These are phyloP conservation scores for Xenosphaeropsis pyriputrescens DNA, from an alignment of 2,329 filamentous ascomycete genomes.

Conservation along the genomic window DNA sequence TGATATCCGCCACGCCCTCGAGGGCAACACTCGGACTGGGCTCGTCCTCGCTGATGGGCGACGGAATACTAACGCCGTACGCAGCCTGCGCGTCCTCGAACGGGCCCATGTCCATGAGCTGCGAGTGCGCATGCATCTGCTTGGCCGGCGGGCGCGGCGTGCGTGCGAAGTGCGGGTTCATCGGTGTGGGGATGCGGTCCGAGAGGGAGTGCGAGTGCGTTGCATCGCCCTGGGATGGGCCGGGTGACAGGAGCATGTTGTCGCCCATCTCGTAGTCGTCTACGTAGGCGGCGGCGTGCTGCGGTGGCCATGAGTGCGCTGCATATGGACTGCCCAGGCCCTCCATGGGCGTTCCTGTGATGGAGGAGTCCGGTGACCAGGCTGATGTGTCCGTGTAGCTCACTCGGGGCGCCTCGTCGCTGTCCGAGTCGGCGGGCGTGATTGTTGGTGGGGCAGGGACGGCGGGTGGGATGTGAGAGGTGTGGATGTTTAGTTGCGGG, in stretches of 20 bases:
- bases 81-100: slow-evolving; percentile 12
- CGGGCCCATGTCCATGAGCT: slow-evolving; percentile 9
- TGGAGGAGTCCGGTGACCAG: slow-evolving; percentile 4
- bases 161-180: slow-evolving; percentile 17
- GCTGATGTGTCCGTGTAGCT: slow-evolving; percentile 12
- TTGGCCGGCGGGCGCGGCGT: slow-evolving; percentile 1
- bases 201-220: slow-evolving; percentile 11
- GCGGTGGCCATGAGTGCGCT: too few species aligned
- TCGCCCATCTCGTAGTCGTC: slow-evolving; percentile 19
- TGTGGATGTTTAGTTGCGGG: background rate
- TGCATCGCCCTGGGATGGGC: slow-evolving; percentile 13
- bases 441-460: slow-evolving; percentile 14
- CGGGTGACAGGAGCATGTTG: slow-evolving; percentile 14
- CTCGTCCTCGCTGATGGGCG: slow-evolving; percentile 19
- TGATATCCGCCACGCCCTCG: slow-evolving; percentile 15
- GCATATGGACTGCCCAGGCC: too few species aligned
- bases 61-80: slow-evolving; percentile 15
- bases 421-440: slow-evolving; percentile 16
- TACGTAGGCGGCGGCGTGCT: slow-evolving; percentile 5
- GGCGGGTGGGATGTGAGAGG: background rate
- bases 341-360: too few species aligned
- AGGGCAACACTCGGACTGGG: slow-evolving; percentile 16
- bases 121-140: slow-evolving; percentile 2
- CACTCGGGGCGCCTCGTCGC: slow-evolving; percentile 10
- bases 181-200: slow-evolving; percentile 18